These are phyloP conservation scores for Aethionema arabicum DNA, from an alignment of 345 rosid species.

Conservation along the genomic window DNA sequence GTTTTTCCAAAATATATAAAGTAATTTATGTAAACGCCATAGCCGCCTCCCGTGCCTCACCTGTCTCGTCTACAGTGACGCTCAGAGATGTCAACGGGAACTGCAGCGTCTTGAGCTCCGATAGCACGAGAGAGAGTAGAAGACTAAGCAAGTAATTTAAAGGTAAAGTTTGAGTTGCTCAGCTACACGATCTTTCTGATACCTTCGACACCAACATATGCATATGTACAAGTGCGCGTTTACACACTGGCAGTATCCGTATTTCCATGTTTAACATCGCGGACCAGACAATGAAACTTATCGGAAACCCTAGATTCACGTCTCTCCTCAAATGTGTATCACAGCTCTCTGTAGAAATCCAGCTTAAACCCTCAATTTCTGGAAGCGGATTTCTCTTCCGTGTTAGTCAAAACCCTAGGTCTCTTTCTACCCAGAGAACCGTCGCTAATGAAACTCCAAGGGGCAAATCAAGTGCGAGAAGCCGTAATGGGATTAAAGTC, in stretches of 20 bases:
- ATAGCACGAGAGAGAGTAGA: not conserved
- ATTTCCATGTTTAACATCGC: not conserved
- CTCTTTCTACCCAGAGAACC: constrained; percentile 36
- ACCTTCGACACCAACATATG: not conserved
- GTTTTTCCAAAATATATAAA: no score
- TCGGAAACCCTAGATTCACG: constrained; percentile 39
- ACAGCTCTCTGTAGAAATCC: constrained; percentile 33
- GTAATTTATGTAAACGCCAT: no score
- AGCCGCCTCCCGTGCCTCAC: no score
- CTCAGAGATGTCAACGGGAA: constrained; percentile 4
- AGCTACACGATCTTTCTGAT: not conserved
- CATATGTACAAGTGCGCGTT: not conserved
- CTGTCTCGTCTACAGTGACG: constrained; percentile 22
- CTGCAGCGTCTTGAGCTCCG: constrained; percentile 13
- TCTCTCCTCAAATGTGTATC: constrained; percentile 50
- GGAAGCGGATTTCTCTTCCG: constrained; percentile 28
- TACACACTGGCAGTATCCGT: not conserved
- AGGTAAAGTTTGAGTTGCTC: constrained; percentile 29
- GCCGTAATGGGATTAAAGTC: constrained; percentile 28
- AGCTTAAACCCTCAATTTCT: constrained; percentile 15
- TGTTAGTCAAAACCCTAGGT: constrained; percentile 42
- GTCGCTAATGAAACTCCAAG: constrained; percentile 2
- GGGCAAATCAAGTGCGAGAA: constrained; percentile 7
- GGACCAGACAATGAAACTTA: constrained; percentile 39
- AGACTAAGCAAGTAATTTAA: constrained; percentile 5